A percentile compares a stretch with the other conserved stretches of the same genome.
These are phyloP conservation scores for Rubia balearica DNA, from an alignment of 305 asterid species.

Conservation along the genomic window DNA sequence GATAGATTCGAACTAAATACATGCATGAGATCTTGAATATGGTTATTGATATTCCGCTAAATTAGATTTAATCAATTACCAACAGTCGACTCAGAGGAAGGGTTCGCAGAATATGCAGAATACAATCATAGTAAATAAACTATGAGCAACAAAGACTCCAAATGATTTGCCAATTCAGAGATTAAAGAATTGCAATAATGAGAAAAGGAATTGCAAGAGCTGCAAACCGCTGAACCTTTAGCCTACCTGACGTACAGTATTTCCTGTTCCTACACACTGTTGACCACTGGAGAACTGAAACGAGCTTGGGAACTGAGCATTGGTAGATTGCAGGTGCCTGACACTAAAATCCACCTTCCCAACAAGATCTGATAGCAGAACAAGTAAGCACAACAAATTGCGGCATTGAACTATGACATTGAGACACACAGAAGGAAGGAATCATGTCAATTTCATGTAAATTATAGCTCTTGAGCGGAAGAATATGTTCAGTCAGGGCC, in stretches of 20 bases:
- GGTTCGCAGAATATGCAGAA: conserved; percentile 68
- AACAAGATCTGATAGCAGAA: conserved; percentile 48
- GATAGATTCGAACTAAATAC: no score
- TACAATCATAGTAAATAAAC: conserved; percentile 40
- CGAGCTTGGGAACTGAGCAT: conserved; percentile 57
- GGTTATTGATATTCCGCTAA: no score
- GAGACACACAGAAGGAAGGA: no score
- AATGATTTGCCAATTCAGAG: background rate
- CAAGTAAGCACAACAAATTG: background rate
- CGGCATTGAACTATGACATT: no score
- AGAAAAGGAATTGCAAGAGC: background rate
- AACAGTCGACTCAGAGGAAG: conserved; percentile 90
- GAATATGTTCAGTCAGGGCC: no score
- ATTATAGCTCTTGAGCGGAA: no score
- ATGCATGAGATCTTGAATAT: no score
- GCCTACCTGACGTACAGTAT: conserved; percentile 58
- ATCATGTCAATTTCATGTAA: no score
- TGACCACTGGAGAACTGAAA: conserved; percentile 49
- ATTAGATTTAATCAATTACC: no score
- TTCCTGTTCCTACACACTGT: conserved; percentile 55
- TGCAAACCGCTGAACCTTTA: conserved; percentile 4
- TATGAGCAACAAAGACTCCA: background rate
- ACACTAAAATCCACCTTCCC: conserved; percentile 98
- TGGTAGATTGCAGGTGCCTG: conserved; percentile 79
- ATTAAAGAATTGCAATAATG: background rate